These are phyloP conservation scores for Penicillium ucsense DNA, from an alignment of 495 filamentous ascomycete genomes.

Conservation along the genomic window DNA sequence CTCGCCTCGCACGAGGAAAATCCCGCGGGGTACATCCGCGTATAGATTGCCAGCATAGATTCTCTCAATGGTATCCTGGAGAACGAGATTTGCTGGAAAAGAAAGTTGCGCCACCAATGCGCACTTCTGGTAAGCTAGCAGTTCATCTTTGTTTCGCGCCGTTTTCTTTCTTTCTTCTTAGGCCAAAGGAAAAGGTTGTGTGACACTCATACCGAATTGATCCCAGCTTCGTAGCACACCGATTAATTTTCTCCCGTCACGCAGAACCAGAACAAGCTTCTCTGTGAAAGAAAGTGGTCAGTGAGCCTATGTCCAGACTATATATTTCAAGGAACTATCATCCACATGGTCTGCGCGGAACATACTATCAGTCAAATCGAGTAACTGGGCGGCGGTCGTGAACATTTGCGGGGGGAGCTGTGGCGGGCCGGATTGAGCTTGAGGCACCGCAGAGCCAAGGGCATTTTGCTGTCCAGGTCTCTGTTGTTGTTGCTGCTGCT, in stretches of 20 bases:
- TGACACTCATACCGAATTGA: constrained; percentile 68
- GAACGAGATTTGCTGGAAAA: constrained; percentile 73
- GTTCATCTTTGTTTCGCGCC: not conserved
- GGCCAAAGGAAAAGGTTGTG: not conserved
- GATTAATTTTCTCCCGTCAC: constrained; percentile 87
- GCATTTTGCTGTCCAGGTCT: constrained; percentile 19
- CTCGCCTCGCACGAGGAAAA: constrained; percentile 86
- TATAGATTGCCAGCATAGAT: constrained; percentile 67
- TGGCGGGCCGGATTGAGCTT: constrained; percentile 29
- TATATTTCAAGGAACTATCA: not conserved
- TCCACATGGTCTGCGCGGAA: constrained; percentile 1
- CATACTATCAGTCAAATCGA: constrained; percentile 93
- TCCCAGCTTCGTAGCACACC: constrained; percentile 95
- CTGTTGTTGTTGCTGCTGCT: constrained; percentile 16
- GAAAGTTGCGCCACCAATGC: constrained; percentile 1
- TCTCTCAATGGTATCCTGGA: constrained; percentile 84
- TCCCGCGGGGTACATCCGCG: constrained; percentile 69
- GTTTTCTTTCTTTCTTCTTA: no score
- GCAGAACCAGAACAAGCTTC: constrained; percentile 80
- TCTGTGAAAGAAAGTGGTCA: constrained; percentile 42
- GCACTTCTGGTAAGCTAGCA: constrained; percentile 2
- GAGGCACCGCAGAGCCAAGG: constrained; percentile 14
- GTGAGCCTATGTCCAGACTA: no score
- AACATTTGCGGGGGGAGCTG: constrained; percentile 77
- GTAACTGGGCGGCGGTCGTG: constrained; percentile 87